Percentiles rank a stretch among this genome's conserved stretches.
Conservation (phyloP, 2,329 filamentous ascomycete species). For the Fusarium sarcochroum region DNA sequence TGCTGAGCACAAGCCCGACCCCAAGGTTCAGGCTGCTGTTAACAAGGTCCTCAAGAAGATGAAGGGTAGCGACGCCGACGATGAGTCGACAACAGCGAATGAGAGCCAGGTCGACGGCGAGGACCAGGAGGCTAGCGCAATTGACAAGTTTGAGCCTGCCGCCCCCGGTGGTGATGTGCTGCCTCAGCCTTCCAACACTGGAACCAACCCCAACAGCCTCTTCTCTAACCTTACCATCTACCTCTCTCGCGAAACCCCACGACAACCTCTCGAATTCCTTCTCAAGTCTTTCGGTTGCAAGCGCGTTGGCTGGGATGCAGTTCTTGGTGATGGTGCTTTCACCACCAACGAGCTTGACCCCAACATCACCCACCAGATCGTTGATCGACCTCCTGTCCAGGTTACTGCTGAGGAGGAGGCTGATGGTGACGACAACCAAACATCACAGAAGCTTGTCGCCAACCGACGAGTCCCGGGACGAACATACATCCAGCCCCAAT, state of each 20-base stretch:
- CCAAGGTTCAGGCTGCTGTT: slow-evolving; percentile 75
- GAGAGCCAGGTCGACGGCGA: slow-evolving; percentile 61
- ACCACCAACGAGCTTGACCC: slow-evolving; percentile 90
- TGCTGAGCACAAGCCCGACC: slow-evolving; percentile 67
- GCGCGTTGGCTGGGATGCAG: slow-evolving; percentile 92
- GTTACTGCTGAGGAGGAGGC: slow-evolving; percentile 63
- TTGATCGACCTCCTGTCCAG: slow-evolving; percentile 87
- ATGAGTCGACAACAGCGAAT: slow-evolving; percentile 57
- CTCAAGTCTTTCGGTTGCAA: slow-evolving; percentile 96
- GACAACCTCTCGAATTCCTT: slow-evolving; percentile 91
- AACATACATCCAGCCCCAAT: slow-evolving; percentile 95
- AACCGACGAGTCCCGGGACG: slow-evolving; percentile 89
- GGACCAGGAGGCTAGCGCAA: slow-evolving; percentile 70
- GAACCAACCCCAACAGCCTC: slow-evolving; percentile 78
- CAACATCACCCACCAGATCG: slow-evolving; percentile 94
- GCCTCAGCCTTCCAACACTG: slow-evolving; percentile 79
- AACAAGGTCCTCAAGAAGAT: slow-evolving; percentile 79
- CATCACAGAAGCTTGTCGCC: slow-evolving; percentile 67
- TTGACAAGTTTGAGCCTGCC: slow-evolving; percentile 92
- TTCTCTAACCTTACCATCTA: slow-evolving; percentile 93
- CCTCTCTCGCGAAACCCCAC: slow-evolving; percentile 92
- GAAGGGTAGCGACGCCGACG: slow-evolving; percentile 66
- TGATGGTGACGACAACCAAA: slow-evolving; percentile 72
- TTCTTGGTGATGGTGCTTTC: slow-evolving; percentile 92
- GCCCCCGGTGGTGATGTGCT: slow-evolving; percentile 89